Evolutionary conservation across 257 asterid species (phyloP).

Genomic region (Nicotiana obtusifolia): DNA sequence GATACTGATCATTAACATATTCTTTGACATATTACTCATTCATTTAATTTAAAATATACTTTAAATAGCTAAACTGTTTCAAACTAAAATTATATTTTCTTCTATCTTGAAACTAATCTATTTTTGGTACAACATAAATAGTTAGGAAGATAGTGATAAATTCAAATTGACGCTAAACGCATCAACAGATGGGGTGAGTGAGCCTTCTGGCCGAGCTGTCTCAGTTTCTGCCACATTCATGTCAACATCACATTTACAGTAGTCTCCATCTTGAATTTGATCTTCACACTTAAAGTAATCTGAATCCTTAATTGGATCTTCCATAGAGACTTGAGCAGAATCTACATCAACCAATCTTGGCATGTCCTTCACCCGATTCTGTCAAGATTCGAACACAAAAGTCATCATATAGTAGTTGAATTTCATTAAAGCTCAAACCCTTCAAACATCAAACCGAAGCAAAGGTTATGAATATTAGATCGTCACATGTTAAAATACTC

Average conservation of each 20-base stretch:
- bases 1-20: not conserved
- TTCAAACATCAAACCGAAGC: not conserved
- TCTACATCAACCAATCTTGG: not conserved
- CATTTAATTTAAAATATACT: not conserved
- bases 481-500: no score
- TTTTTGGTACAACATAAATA: not conserved
- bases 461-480: no score
- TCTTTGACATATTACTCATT: not conserved
- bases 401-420: not conserved
- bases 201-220: not conserved
- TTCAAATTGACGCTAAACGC: not conserved
- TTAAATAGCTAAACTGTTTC: not conserved
- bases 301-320: not conserved
- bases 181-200: not conserved
- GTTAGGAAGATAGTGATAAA: not conserved
- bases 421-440: not conserved
- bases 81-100: not conserved
- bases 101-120: not conserved
- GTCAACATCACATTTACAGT: not conserved
- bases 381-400: not conserved
- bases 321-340: not conserved
- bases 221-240: not conserved
- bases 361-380: not conserved
- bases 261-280: not conserved
- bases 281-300: not conserved